Base-by-base conservation (phyloP, 257 asterid species). In the Gentiana macrophylla region DNA sequence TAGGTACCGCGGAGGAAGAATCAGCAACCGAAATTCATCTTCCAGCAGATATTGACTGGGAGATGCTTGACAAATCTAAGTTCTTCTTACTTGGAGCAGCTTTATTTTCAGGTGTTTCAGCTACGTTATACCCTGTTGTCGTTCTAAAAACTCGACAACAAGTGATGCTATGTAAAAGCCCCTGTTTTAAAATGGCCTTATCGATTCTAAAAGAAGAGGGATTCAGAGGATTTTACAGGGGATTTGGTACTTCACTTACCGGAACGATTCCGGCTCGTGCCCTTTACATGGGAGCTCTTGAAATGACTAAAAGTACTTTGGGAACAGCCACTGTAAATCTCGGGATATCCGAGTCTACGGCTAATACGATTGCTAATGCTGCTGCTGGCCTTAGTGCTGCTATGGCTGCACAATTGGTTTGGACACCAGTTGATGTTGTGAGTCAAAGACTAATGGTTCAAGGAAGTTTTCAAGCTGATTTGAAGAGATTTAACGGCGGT, bases 361-460 rank as follows among this genome's bases (percentile, higher is more conserved):
- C 93, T 3, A 67, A 90, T 1, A 78, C 98, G 44, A 66, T 91
- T 8, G 97, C 98, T 9, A 91, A 81, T 62, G 97, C 97, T 2
- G 81, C 90, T 1, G 98, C 98, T 32, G 98, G 98, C 5, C 63
- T 88, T 4, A 88, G 86, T 41, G 93, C 98, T 7, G 92, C 98
- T 37, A 79, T 91, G 94, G 97, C 97, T 11, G 98, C 98, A n/a
- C 98, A 91, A 52, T 61, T 91, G 68, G 98, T 91, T 35, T 91
- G 98, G 98, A 91, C 98, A 0, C 97, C 98, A 3, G 67, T 91
- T 36, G 98, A 91, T 57, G 95, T 91, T 12, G 91, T 91, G 47
- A 91, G 98, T 68, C 98, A 91, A 81, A 80, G 97, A 54, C 74
- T 91, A 38, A 91, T 91, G 98, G 97, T 91, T 3, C 98, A 91